Conservation (phyloP, 768 basidiomycete genomes). For the Leccinum arenicola region DNA sequence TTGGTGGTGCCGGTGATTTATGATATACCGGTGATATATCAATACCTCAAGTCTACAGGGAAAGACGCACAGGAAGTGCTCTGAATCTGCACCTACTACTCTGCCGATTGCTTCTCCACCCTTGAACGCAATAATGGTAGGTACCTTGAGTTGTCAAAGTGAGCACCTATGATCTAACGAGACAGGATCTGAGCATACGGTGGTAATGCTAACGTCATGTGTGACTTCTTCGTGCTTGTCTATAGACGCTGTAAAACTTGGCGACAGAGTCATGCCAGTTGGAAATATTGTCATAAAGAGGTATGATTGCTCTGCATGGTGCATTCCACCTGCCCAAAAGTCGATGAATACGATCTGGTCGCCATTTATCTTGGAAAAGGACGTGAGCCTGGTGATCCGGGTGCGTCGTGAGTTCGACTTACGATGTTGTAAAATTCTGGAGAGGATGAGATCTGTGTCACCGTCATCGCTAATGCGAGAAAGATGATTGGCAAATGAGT, state of each 20-base stretch:
- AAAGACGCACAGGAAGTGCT: too few relatives aligned
- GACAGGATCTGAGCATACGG: neutral
- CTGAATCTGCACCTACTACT: too few relatives aligned
- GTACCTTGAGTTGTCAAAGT: neutral
- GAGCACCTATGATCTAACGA: neutral
- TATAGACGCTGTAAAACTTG: constrained; percentile 4
- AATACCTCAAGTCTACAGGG: too few relatives aligned
- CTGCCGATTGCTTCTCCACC: constrained; percentile 6
- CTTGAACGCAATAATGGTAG: neutral
- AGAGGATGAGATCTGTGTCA: constrained; percentile 3
- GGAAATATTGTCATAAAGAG: constrained; percentile 3
- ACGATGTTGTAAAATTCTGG: neutral
- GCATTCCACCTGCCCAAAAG: constrained; percentile 11
- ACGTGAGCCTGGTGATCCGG: neutral
- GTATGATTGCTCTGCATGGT: constrained; percentile 8
- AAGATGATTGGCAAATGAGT: too few relatives aligned
- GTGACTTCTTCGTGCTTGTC: constrained; percentile 36
- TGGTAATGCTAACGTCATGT: constrained; percentile 9
- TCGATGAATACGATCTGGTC: constrained; percentile 5
- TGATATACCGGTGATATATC: too few relatives aligned
- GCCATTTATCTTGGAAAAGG: neutral
- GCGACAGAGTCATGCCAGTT: neutral
- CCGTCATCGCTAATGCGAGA: neutral
- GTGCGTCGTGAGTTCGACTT: neutral
- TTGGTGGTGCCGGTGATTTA: too few relatives aligned